These are phyloP conservation scores for Boletus edulis DNA, from an alignment of 768 basidiomycete species.

Conservation along the genomic window DNA sequence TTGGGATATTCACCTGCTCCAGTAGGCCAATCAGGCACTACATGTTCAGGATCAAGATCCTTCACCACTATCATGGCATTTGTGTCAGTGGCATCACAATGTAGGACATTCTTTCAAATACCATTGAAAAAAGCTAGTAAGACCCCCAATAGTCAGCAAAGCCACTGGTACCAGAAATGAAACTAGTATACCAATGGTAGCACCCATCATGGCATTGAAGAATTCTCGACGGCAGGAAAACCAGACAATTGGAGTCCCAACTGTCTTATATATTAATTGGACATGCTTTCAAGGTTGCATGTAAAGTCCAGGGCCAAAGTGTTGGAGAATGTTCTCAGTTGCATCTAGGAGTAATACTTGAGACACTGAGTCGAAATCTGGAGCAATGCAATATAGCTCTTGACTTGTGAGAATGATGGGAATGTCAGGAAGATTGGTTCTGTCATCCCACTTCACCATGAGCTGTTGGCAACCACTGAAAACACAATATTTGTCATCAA, in stretches of 20 bases:
- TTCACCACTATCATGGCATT: background rate
- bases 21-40: background rate
- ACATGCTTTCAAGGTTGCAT: background rate
- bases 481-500: background rate
- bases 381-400: background rate
- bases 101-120: background rate
- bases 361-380: background rate
- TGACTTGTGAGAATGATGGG: background rate
- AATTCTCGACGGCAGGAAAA: background rate
- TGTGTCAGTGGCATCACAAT: background rate
- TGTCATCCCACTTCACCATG: background rate
- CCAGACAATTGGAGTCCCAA: background rate
- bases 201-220: background rate
- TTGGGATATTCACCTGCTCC: background rate
- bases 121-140: background rate
- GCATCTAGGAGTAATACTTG: background rate
- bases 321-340: background rate
- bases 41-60: background rate
- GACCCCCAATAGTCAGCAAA: no score
- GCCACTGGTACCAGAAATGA: background rate
- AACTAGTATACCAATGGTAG: background rate
- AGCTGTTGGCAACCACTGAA: background rate
- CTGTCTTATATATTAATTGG: background rate
- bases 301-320: background rate
- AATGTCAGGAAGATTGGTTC: background rate